phyloP scores from a whole-genome alignment of 2,329 filamentous ascomycete species.

The Byssoonygena ceratinophila region DNA sequence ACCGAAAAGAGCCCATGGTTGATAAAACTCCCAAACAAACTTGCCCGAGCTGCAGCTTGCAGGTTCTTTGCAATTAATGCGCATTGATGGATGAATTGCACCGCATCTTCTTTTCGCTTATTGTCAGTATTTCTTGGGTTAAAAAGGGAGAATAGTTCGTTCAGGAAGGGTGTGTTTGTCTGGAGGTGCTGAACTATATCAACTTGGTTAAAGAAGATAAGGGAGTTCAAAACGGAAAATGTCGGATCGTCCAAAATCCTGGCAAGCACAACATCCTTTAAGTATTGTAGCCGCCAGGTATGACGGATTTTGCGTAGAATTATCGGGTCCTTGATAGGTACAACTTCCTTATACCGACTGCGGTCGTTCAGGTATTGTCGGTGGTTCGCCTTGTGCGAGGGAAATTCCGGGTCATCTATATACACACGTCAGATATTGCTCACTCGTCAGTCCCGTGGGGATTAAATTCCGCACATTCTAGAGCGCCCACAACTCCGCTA shows the following conservation, averaged over 20 bases:
- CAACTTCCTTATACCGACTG: conserved; percentile 90
- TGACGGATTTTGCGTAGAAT: conserved; percentile 89
- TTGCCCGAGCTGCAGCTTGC: conserved; percentile 68
- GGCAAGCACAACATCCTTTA: conserved; percentile 96
- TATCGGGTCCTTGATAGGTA: conserved; percentile 71
- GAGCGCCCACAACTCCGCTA: conserved; percentile 81
- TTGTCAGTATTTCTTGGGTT: conserved; percentile 51
- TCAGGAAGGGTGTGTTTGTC: conserved; percentile 63
- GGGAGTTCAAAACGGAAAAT: conserved; percentile 90
- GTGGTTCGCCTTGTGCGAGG: conserved; percentile 94
- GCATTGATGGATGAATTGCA: conserved; percentile 94
- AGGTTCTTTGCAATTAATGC: conserved; percentile 89
- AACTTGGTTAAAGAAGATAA: conserved; percentile 98
- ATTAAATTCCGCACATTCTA: conserved; percentile 57
- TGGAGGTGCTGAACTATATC: conserved; percentile 96
- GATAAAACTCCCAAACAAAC: conserved; percentile 83
- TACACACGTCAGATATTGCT: conserved; percentile 24
- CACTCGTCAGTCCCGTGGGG: neutral
- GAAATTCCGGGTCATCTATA: conserved; percentile 87
- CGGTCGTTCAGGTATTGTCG: conserved; percentile 82
- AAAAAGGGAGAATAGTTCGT: conserved; percentile 82
- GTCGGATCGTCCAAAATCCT: conserved; percentile 95
- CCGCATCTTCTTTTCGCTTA: conserved; percentile 79
- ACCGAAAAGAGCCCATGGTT: conserved; percentile 76
- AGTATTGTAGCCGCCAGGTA: conserved; percentile 88